Conservation (phyloP, 352 stramenopile genomes). For the Hyaloperonospora arabidopsidis region DNA sequence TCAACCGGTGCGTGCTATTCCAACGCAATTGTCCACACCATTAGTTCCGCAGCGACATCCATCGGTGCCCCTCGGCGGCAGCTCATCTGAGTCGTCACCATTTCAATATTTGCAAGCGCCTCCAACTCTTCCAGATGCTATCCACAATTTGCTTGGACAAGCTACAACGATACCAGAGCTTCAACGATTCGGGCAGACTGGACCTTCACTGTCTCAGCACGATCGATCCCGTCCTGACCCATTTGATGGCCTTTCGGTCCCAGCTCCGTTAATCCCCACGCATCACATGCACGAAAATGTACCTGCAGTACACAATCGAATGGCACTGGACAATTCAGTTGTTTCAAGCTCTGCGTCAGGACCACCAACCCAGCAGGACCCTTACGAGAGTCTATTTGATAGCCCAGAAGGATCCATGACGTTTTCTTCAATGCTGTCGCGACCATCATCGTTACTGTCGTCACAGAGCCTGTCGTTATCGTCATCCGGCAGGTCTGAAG, state of each 20-base stretch:
- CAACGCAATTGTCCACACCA: constrained; percentile 55
- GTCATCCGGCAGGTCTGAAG: constrained; percentile 13
- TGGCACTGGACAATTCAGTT: constrained; percentile 35
- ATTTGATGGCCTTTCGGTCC: constrained; percentile 22
- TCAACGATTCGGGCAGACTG: constrained; percentile 16
- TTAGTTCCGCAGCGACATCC: constrained; percentile 36
- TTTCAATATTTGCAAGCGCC: constrained; percentile 11
- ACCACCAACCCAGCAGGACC: constrained; percentile 25
- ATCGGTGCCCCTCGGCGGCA: constrained; percentile 17
- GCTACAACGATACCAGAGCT: background rate
- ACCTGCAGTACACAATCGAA: constrained; percentile 16
- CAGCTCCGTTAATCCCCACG: constrained; percentile 28
- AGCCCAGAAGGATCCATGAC: constrained; percentile 16
- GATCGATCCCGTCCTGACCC: constrained; percentile 26
- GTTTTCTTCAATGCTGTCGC: constrained; percentile 13
- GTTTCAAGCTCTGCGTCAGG: constrained; percentile 26
- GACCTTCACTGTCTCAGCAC: constrained; percentile 3
- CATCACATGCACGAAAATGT: constrained; percentile 14
- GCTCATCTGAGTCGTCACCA: constrained; percentile 8
- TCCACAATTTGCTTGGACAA: constrained; percentile 23
- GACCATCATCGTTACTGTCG: constrained; percentile 39
- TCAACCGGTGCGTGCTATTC: constrained; percentile 32
- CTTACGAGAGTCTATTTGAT: constrained; percentile 44
- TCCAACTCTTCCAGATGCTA: constrained; percentile 2
- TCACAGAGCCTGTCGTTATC: constrained; percentile 32